Percentiles rank a stretch among this genome's conserved stretches.
phyloP scores from a whole-genome alignment of 306 rosid genomes.

The Nissolia schottii region DNA sequence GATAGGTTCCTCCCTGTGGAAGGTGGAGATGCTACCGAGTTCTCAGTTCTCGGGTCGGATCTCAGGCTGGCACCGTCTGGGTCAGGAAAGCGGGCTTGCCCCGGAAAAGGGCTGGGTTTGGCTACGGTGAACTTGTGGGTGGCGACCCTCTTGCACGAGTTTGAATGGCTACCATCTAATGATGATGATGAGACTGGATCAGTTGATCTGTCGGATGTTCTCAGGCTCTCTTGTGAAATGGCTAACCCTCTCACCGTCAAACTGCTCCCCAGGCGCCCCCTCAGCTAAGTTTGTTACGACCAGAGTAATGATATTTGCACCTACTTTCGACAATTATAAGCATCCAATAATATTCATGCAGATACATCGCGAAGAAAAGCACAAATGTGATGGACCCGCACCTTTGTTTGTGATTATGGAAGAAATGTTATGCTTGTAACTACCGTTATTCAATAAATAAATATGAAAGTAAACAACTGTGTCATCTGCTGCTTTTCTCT shows the following conservation, averaged over 20 bases:
- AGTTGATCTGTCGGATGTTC: conserved; percentile 51
- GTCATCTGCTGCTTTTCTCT: neutral
- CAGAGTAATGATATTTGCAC: no score
- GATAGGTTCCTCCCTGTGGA: conserved; percentile 36
- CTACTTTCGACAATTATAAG: no score
- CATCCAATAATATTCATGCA: no score
- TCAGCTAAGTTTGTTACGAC: neutral
- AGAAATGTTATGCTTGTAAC: no score
- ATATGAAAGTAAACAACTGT: no score
- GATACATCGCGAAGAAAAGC: no score
- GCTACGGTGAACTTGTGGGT: conserved; percentile 57
- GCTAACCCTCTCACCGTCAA: conserved; percentile 43
- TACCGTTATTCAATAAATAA: no score
- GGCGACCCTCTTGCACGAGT: conserved; percentile 57
- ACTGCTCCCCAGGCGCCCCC: conserved; percentile 42
- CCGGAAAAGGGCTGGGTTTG: conserved; percentile 53
- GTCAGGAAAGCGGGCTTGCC: conserved; percentile 63
- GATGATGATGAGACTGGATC: no score
- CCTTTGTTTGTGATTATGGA: no score
- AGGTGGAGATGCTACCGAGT: conserved; percentile 28
- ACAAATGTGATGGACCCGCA: no score
- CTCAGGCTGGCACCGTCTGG: conserved; percentile 69
- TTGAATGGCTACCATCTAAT: conserved; percentile 33
- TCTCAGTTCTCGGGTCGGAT: conserved; percentile 57
- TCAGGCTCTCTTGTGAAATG: conserved; percentile 68